Evolutionary conservation across 495 filamentous ascomycete species (phyloP), one percentile per base, ranked within the genome.

Genomic region (Xylaria bambusicola): DNA sequence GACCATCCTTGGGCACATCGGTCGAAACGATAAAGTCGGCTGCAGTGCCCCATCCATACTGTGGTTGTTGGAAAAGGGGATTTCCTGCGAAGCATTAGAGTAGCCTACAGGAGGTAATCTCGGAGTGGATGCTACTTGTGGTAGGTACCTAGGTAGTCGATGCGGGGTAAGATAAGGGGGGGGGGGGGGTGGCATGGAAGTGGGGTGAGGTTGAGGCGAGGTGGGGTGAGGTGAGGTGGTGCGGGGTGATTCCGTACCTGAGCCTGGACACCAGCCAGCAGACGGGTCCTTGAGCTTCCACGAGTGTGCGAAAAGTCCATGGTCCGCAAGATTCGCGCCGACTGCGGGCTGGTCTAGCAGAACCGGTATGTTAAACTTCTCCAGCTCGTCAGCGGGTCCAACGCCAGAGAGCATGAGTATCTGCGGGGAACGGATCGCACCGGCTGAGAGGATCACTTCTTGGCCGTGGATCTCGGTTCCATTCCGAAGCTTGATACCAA

Each of bases 341-440:
- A 85, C 69, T 12, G 73, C 73, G 10, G 80, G 73, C 0, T 82
- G 62, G 40, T 82, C 66, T 0, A 77, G 65, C 8, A 80, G 38
- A 6, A 81, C 63, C 0, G 72, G 69, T 45, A 86, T 82, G 27
- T 71, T 55, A 64, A 77, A 77, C 29, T 75, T 59, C 13, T 64
- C 35, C 0, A 86, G 74, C 7, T 83, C 71, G 0, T 66, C 50
- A 7, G 69, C 63, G 3, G 82, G 79, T 0, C 83, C 83, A 52
- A 86, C 77, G 8, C 83, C 84, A 2, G 81, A 84, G 21, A 82
- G 76, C 75, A 82, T 80, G 1, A 85, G 73, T 33, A 85, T 69
- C 45, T 82, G 77, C 6, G 84, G 82, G 0, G 75, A 72, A 57
- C 84, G 77, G n/a, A 82, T 62, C 2, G 81, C 74, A 5, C 84